A percentile compares a stretch with the other conserved stretches of the same genome.
Evolutionary conservation across 2,329 filamentous ascomycete genomes (phyloP).

Genomic region (Beauveria bassiana): DNA sequence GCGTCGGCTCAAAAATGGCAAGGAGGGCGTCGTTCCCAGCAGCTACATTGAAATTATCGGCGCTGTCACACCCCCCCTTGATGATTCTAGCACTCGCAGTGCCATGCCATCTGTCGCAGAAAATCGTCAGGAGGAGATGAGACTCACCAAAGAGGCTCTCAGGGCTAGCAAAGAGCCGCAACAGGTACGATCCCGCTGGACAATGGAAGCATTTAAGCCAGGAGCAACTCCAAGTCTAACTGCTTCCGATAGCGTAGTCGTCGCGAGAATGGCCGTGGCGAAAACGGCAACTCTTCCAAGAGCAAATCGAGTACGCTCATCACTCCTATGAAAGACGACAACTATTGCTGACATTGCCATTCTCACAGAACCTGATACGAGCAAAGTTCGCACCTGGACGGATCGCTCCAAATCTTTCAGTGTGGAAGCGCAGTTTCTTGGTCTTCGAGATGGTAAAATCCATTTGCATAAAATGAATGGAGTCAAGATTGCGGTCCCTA

Average conservation of each 20-base stretch:
- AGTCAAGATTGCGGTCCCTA: conserved; percentile 94
- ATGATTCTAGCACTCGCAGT: conserved; percentile 42
- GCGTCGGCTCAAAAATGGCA: conserved; percentile 78
- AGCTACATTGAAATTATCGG: conserved; percentile 91
- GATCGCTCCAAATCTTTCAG: conserved; percentile 94
- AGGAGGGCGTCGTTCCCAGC: conserved; percentile 91
- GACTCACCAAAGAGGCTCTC: conserved; percentile 72
- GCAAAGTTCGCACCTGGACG: conserved; percentile 86
- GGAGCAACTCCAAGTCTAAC: conserved; percentile 50
- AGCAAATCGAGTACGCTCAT: conserved; percentile 62
- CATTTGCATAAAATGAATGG: conserved; percentile 97
- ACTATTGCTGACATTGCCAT: conserved; percentile 5
- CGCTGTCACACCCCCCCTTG: conserved; percentile 43
- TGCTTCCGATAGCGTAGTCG: conserved; percentile 60
- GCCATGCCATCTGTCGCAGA: conserved; percentile 65
- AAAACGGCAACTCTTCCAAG: conserved; percentile 43
- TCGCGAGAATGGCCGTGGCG: conserved; percentile 59
- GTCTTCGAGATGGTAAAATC: conserved; percentile 90
- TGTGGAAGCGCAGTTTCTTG: conserved; percentile 93
- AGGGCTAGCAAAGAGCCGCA: conserved; percentile 51
- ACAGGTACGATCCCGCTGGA: conserved; percentile 62
- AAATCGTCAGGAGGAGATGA: conserved; percentile 70
- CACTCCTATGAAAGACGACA: background rate
- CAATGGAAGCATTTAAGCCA: conserved; percentile 25
- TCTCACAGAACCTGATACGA: conserved; percentile 64